phyloP scores from a whole-genome alignment of 768 basidiomycete genomes.

The Pisolithus albus region DNA sequence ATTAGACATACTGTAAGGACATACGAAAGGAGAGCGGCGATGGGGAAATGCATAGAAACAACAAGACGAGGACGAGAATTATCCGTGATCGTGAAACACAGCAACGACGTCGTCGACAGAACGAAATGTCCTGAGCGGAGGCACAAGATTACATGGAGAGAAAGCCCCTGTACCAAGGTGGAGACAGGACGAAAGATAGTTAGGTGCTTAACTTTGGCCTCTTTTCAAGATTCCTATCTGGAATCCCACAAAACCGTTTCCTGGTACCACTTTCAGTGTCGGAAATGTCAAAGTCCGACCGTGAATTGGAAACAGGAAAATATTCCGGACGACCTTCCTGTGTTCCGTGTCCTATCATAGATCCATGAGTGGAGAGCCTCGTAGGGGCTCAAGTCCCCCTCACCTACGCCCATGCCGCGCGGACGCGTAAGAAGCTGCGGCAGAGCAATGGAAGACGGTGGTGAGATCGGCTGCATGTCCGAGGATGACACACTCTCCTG shows the following conservation, averaged over 20 bases:
- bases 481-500: conserved; percentile 27
- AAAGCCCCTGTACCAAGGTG: conserved; percentile 1
- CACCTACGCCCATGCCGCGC: conserved; percentile 8
- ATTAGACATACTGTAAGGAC: conserved; percentile 22
- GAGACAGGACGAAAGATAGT: conserved; percentile 7
- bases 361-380: conserved; percentile 17
- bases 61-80: conserved; percentile 11
- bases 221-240: conserved; percentile 20
- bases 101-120: conserved; percentile 10
- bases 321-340: conserved; percentile 26
- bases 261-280: conserved; percentile 19
- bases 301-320: conserved; percentile 30
- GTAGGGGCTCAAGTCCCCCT: conserved; percentile 21
- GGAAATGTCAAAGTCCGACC: conserved; percentile 27
- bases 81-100: conserved; percentile 16
- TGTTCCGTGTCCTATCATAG: conserved; percentile 4
- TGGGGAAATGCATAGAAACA: conserved; percentile 20
- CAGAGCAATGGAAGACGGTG: conserved; percentile 22
- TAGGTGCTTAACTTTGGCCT: conserved; percentile 22
- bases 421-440: conserved; percentile 24
- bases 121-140: conserved; percentile 1
- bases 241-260: conserved; percentile 17
- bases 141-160: conserved; percentile 4
- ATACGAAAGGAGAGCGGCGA: conserved; percentile 5
- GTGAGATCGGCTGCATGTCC: conserved; percentile 28